Evolutionary conservation across 1,139 yeast species (phyloP).

Genomic region (Candida sanyaensis): DNA sequence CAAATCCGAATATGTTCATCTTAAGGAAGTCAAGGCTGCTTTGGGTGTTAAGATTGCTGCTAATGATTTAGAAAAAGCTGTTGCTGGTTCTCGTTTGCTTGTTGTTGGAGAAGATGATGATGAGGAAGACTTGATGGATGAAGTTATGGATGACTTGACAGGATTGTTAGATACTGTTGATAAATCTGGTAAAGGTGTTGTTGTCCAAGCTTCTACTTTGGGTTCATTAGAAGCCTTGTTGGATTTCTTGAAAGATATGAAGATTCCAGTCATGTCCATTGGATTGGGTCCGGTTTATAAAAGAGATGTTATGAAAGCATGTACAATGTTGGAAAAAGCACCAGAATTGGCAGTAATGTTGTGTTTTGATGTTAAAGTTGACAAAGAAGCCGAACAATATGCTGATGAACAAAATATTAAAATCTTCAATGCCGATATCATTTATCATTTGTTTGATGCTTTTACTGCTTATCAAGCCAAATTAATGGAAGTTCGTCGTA

Average conservation of each 20-base stretch:
- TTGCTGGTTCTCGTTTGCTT: slow-evolving; percentile 95
- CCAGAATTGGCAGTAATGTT: slow-evolving; percentile 95
- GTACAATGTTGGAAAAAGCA: slow-evolving; percentile 95
- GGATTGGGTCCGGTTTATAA: slow-evolving; percentile 97
- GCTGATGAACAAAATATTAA: slow-evolving; percentile 91
- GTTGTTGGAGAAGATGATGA: slow-evolving; percentile 98
- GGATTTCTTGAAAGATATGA: slow-evolving; percentile 97
- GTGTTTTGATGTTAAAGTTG: slow-evolving; percentile 96
- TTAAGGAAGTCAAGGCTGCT: slow-evolving; percentile 98
- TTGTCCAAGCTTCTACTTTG: slow-evolving; percentile 96
- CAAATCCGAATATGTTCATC: slow-evolving; percentile 92
- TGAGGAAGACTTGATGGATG: slow-evolving; percentile 96
- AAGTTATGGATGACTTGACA: slow-evolving; percentile 97
- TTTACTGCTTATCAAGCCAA: slow-evolving; percentile 91
- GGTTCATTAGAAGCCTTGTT: slow-evolving; percentile 97
- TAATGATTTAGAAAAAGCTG: slow-evolving; percentile 95
- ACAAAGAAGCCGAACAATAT: slow-evolving; percentile 97
- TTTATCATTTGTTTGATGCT: slow-evolving; percentile 93
- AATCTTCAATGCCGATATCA: slow-evolving; percentile 93
- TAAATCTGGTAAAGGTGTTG: slow-evolving; percentile 92
- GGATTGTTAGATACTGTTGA: slow-evolving; percentile 95
- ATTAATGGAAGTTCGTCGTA: slow-evolving; percentile 85
- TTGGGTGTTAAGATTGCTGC: slow-evolving; percentile 99
- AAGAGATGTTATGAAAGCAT: slow-evolving; percentile 97
- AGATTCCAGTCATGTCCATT: slow-evolving; percentile 98